Base-by-base conservation (phyloP, 2,329 filamentous ascomycete species). In the Trichoderma semiorbis region DNA sequence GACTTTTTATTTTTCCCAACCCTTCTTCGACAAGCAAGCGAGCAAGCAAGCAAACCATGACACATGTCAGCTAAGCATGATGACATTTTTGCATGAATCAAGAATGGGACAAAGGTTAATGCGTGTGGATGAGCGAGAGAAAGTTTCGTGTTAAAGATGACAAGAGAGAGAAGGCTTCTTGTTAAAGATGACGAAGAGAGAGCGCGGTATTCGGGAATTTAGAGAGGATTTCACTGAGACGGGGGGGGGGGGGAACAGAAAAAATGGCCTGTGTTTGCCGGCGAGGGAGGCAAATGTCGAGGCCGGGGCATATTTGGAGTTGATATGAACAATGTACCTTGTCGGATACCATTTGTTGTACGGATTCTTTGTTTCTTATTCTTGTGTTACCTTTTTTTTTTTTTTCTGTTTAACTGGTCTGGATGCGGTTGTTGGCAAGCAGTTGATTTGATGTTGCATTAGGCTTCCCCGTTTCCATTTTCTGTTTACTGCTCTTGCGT, bases 311-410 rank as follows among this genome's bases (percentile, higher is more conserved):
- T 70, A 66, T 50, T 36, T 62, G 65, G 72, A 60, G 65, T 65
- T 69, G 61, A 62, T 61, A 60, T 61, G 28, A 62, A 53, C 57
- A 69, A 65, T 60, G 61, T 73, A 69, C 66, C 58, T 64, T 79
- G 75, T 76, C 74, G 73, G 75, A 79, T 78, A 78, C 76, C 76
- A 78, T 68, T 53, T 61, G 74, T 76, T 60, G 74, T 76, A 77
- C 60, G 68, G 68, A 57, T 66, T 69, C 62, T 30, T 70, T 65
- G 26, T 66, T 57, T 39, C 8, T 28, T 63, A 34, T 36, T 67
- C 5, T 57, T 67, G 24, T 65, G 43, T 66, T 50, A 3, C 26
- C 11, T 63, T 39, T n/a, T 57, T 24, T 66, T 11, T 53, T 63
- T 39, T n/a, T 57, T 24, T 66, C n/a, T 53, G 21, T 18, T 57